Conservation (phyloP, 202 grass and related monocot species). For the Hordeum pubiflorum region DNA sequence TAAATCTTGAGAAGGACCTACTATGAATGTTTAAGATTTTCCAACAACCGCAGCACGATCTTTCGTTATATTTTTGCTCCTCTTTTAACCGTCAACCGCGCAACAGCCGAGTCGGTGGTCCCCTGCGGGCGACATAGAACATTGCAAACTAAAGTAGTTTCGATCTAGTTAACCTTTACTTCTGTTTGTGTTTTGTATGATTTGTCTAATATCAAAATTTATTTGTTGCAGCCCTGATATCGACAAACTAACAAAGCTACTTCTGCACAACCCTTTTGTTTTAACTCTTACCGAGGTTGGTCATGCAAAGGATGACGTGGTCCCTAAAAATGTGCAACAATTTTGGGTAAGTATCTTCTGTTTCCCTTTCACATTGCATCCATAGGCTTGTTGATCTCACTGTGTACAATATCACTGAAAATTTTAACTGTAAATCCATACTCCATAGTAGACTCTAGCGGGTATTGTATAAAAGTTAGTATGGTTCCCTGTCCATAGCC, state of each 20-base stretch:
- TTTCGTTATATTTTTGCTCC: not conserved
- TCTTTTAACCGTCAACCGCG: not conserved
- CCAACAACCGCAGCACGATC: not conserved
- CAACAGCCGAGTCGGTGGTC: not conserved
- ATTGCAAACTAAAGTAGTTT: constrained; percentile 7
- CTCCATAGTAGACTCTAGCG: not conserved
- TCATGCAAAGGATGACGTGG: constrained; percentile 53
- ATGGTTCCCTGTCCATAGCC: constrained; percentile 11
- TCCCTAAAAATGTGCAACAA: constrained; percentile 81
- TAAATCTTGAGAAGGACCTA: not conserved
- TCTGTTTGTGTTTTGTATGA: constrained; percentile 15
- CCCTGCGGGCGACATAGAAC: not conserved
- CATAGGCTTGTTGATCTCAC: not conserved
- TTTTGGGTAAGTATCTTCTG: constrained; percentile 54
- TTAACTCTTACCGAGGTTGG: constrained; percentile 80
- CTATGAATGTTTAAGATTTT: not conserved
- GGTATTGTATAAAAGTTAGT: not conserved
- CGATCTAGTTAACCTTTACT: not conserved
- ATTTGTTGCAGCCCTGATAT: constrained; percentile 57
- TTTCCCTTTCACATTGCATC: not conserved
- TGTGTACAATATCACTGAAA: constrained; percentile 5
- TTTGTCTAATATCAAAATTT: constrained; percentile 17
- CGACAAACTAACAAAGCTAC: constrained; percentile 80
- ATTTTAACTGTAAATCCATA: not conserved
- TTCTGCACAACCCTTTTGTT: constrained; percentile 85